Base-by-base conservation (phyloP, 108 stramenopile genomes). In the Fistulifera pelliculosa region DNA sequence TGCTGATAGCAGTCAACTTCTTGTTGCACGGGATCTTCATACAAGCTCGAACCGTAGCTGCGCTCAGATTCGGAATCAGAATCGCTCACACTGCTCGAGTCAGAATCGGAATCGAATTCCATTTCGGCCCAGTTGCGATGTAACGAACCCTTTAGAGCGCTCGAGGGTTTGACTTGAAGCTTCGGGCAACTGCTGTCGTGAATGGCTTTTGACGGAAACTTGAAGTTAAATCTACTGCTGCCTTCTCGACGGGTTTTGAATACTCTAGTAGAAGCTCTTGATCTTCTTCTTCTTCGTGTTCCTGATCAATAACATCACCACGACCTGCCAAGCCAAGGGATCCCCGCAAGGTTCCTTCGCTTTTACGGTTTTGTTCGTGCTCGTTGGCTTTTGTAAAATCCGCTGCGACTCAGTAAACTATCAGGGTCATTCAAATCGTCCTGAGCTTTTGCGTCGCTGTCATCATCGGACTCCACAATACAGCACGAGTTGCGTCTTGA, bases 381-480 rank as follows among this genome's bases (percentile, higher is more conserved):
- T 45, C 7, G 21, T 3, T 6, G 3, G 19, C 44, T 17, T 19
- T 11, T 45, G 21, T 19, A 21, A 21, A 19, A 57, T 2, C 56
- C 56, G 24, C 56, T 57, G 19, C 41, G 41, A 40, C 26, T 57
- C 1, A 57, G 24, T 13, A 57, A 35, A 18, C 25, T 27, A 18
- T 57, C 56, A n/a, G 56, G 56, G 43, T 57, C 43, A 25, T 57
- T 10, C 22, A 38, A 21, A 57, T 57, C 56, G 21, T 57, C 56
- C 2, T 54, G 28, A 21, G 17, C 44, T 47, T 47, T 22, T 11
- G 17, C 44, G 50, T 25, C 24, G n/a, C 23, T n/a, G 27, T 51
- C 50, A 10, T 51, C 19, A 3, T 27, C 26, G 50, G 25, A n/a
- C 21, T 27, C 21, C 8, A 27, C 21, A 21, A 57, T 25, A 13